Evolutionary conservation across 768 basidiomycete species (phyloP).

Genomic region (Leucosporidium yakuticum): DNA sequence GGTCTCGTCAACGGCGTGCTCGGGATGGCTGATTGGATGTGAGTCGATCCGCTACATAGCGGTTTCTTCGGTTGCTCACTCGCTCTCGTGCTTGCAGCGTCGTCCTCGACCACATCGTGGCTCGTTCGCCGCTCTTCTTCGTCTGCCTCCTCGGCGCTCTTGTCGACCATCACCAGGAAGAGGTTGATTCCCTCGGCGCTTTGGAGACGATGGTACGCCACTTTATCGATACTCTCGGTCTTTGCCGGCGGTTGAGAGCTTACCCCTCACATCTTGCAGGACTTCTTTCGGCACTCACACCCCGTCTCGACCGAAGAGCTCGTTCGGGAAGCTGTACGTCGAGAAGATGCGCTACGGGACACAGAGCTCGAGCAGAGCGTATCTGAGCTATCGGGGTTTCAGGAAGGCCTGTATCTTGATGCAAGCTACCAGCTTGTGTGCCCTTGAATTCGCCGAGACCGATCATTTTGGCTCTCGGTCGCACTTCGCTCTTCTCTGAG

Average conservation of each 20-base stretch:
- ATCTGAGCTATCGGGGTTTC: too few relatives aligned
- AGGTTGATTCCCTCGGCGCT: neutral
- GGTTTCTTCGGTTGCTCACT: neutral
- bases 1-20: neutral
- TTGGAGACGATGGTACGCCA: neutral
- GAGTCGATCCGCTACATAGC: neutral
- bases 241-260: neutral
- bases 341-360: too few relatives aligned
- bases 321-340: neutral
- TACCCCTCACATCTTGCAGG: neutral
- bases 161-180: neutral
- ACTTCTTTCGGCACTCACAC: neutral
- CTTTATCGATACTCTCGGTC: neutral
- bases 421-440: too few relatives aligned
- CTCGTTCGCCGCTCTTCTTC: neutral
- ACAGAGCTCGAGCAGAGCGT: too few relatives aligned
- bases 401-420: too few relatives aligned
- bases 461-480: too few relatives aligned
- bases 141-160: neutral
- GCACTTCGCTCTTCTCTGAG: too few relatives aligned
- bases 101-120: neutral
- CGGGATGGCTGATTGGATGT: neutral
- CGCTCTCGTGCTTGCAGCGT: neutral
- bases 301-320: neutral
- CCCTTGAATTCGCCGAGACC: too few relatives aligned